Evolutionary conservation across 2,329 filamentous ascomycete genomes (phyloP).

Genomic region (Didymella glomerata): DNA sequence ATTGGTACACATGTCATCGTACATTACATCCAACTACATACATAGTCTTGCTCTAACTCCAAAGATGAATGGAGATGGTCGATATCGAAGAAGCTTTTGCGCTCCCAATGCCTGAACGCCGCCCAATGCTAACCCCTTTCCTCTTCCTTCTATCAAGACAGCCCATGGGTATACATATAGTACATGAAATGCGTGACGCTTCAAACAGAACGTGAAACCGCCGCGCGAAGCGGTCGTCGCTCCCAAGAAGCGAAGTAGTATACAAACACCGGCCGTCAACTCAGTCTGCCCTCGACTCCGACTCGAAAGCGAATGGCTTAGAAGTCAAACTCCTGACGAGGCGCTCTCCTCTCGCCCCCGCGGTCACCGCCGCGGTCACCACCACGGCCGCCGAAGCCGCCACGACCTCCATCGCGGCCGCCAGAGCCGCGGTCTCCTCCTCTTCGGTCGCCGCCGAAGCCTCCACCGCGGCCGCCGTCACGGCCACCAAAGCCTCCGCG

Average conservation of each 20-base stretch:
- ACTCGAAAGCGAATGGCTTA: slow-evolving; percentile 5
- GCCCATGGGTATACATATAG: slow-evolving; percentile 29
- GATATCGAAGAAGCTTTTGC: slow-evolving; percentile 11
- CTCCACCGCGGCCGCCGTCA: slow-evolving; percentile 29
- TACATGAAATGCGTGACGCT: slow-evolving; percentile 26
- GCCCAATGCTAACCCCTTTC: slow-evolving; percentile 15
- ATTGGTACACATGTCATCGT: background rate
- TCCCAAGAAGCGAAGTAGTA: slow-evolving; percentile 13
- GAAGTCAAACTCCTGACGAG: slow-evolving; percentile 19
- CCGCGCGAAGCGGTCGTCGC: background rate
- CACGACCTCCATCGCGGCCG: background rate
- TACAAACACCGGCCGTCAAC: slow-evolving; percentile 17
- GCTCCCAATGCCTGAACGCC: slow-evolving; percentile 16
- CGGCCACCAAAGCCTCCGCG: slow-evolving; percentile 26
- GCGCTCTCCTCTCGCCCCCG: slow-evolving; percentile 24
- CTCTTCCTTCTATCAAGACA: slow-evolving; percentile 25
- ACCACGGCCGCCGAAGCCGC: slow-evolving; percentile 25
- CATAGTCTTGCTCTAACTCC: slow-evolving; percentile 9
- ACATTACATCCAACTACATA: slow-evolving; percentile 9
- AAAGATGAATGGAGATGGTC: slow-evolving; percentile 20
- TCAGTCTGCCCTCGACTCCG: too few relatives aligned
- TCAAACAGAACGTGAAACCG: background rate
- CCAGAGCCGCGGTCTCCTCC: slow-evolving; percentile 24
- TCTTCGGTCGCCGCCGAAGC: slow-evolving; percentile 13
- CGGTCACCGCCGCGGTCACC: slow-evolving; percentile 3